These are phyloP conservation scores for Cucurbita pepo DNA, from an alignment of 306 rosid species.

Conservation along the genomic window DNA sequence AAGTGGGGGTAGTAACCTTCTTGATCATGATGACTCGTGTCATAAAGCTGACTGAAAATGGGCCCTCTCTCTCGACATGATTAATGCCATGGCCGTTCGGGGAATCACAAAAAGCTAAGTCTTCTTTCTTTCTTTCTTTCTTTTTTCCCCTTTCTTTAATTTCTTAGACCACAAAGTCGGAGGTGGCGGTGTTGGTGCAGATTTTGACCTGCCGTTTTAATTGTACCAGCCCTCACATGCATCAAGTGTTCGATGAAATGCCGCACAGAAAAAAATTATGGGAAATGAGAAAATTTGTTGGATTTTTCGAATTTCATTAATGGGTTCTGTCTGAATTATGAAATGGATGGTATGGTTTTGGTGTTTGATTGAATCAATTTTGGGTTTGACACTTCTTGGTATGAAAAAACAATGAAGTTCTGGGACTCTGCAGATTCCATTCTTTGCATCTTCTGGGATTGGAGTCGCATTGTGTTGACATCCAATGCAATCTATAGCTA, in stretches of 20 bases:
- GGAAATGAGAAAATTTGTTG: neutral
- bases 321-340: neutral
- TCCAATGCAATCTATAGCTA: neutral
- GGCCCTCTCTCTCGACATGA: conserved; percentile 1
- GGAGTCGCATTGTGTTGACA: neutral
- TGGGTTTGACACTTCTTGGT: neutral
- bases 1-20: neutral
- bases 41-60: neutral
- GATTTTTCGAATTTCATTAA: neutral
- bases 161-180: neutral
- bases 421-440: neutral
- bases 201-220: conserved; percentile 14
- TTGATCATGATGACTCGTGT: neutral
- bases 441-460: neutral
- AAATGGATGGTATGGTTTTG: neutral
- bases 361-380: neutral
- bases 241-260: neutral
- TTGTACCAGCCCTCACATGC: conserved; percentile 10
- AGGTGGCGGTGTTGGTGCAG: neutral
- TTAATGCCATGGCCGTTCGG: conserved; percentile 1
- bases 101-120: conserved; percentile 5
- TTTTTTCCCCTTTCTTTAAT: neutral
- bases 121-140: neutral
- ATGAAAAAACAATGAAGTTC: neutral
- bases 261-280: neutral